Base-by-base conservation (phyloP, 768 basidiomycete genomes). In the Podaxis mareebaensis region DNA sequence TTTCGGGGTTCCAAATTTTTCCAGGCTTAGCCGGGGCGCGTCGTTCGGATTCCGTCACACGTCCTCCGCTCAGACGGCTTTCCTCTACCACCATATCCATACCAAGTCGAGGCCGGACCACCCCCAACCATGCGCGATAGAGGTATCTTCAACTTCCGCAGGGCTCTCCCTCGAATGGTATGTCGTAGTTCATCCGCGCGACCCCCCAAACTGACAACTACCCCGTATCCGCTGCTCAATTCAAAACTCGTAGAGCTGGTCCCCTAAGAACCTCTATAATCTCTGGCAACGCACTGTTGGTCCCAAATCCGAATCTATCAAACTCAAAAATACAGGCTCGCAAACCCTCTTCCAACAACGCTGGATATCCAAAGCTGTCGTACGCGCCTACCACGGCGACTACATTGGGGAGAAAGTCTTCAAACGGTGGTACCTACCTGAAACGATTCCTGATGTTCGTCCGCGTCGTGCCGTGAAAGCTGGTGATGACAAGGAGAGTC, bases 381-480 rank as follows among this genome's bases (percentile, higher is more conserved):
- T 94, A 36, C 88, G 96, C 61, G 96, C 88, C 3, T 99, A 99
- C 81, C 97, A 99, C 72, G 95, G 96, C 24, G 96, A 97, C 81
- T 90, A 85, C 72, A 95, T 98, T 65, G 88, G 88, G 58, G 94
- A 96, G 79, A 91, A 89, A 70, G 89, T 89, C 40, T 99, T 98
- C 84, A 95, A 95, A 73, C 86, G 91, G 62, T 95, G 94, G 91
- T 99, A 95, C 74, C 84, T 99, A 40, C 96, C 96, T 15, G 81
- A 85, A 64, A 88, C 84, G 0, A 81, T 99, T 15, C 96, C 93
- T 0, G 93, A 95, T 70, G 91, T 93, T 59, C 90, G 92, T 54
- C 93, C 84, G 48, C 83, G 79, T 44, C 79, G 78, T 59, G 75
- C 69, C 66, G 72, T 81, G 51, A 69, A 77, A 22, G 33, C 61